Percentiles rank a stretch among this genome's conserved stretches.
phyloP scores from a whole-genome alignment of 192 early-diverging fungal species.

The Backusella liffmaniae region DNA sequence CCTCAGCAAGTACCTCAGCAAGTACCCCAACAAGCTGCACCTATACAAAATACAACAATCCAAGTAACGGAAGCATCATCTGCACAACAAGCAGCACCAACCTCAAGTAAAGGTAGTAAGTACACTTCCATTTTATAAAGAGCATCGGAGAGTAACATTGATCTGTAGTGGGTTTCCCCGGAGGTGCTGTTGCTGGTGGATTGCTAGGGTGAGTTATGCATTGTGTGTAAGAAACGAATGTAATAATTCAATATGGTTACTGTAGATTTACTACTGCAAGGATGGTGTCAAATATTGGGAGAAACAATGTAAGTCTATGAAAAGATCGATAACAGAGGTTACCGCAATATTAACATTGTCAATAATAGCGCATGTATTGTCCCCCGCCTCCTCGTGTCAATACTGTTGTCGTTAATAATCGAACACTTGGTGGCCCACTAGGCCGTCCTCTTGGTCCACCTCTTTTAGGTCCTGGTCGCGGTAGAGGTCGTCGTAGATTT shows the following conservation, averaged over 20 bases:
- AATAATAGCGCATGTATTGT: neutral
- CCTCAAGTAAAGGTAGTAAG: neutral
- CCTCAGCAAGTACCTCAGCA: neutral
- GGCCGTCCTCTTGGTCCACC: neutral
- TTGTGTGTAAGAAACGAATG: neutral
- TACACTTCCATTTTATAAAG: neutral
- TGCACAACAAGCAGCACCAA: neutral
- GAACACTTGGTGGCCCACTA: neutral
- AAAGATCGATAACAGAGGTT: no score
- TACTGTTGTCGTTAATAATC: neutral
- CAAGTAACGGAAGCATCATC: neutral
- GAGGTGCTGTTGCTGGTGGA: conserved; percentile 10
- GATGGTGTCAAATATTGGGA: neutral
- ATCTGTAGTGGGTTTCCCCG: neutral
- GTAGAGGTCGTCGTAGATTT: neutral
- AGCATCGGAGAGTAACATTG: neutral
- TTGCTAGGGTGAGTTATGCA: conserved; percentile 5
- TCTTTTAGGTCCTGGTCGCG: neutral
- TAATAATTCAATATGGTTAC: neutral
- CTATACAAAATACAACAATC: neutral
- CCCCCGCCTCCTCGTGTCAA: neutral
- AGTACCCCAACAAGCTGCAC: neutral
- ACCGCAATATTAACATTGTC: neutral
- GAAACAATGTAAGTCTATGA: neutral
- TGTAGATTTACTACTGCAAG: conserved; percentile 11